Conservation (phyloP, 2,329 filamentous ascomycete genomes). For the Blastomyces gilchristii region DNA sequence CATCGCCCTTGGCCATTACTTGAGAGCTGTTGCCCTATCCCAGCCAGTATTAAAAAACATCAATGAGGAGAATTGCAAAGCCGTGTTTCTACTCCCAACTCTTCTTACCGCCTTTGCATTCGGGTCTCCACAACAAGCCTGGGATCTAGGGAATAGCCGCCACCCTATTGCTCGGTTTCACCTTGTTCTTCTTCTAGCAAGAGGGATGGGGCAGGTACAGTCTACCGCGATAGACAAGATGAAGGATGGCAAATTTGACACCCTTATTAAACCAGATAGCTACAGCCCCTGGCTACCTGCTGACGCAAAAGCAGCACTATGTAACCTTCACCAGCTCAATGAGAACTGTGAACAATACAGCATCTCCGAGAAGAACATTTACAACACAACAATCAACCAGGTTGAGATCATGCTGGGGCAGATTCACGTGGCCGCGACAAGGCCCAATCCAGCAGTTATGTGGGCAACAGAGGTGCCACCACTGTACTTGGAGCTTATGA, state of each 20-base stretch:
- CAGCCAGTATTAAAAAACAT: constrained; percentile 16
- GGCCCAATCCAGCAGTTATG: constrained; percentile 38
- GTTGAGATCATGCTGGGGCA: constrained; percentile 21
- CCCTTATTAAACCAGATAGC: constrained; percentile 19
- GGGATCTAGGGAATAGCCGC: constrained; percentile 9
- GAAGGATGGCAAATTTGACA: constrained; percentile 19
- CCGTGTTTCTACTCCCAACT: constrained; percentile 27
- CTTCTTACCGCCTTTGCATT: constrained; percentile 29
- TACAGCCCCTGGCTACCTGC: constrained; percentile 23
- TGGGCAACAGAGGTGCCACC: constrained; percentile 53
- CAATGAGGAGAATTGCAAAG: constrained; percentile 25
- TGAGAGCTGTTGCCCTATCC: constrained; percentile 21
- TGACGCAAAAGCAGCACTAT: constrained; percentile 24
- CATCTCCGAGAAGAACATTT: constrained; percentile 19
- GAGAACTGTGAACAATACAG: constrained; percentile 17
- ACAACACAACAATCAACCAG: constrained; percentile 21
- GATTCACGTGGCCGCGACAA: constrained; percentile 24
- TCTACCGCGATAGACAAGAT: constrained; percentile 20
- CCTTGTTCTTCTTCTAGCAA: constrained; percentile 23
- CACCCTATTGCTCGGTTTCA: constrained; percentile 24
- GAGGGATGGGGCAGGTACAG: constrained; percentile 24
- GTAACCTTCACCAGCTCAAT: constrained; percentile 22
- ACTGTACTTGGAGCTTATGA: constrained; percentile 44
- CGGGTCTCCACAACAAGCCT: constrained; percentile 21
- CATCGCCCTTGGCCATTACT: constrained; percentile 24